phyloP scores from a whole-genome alignment of 148 eudicot genomes.

The Dianthus caryophyllus region DNA sequence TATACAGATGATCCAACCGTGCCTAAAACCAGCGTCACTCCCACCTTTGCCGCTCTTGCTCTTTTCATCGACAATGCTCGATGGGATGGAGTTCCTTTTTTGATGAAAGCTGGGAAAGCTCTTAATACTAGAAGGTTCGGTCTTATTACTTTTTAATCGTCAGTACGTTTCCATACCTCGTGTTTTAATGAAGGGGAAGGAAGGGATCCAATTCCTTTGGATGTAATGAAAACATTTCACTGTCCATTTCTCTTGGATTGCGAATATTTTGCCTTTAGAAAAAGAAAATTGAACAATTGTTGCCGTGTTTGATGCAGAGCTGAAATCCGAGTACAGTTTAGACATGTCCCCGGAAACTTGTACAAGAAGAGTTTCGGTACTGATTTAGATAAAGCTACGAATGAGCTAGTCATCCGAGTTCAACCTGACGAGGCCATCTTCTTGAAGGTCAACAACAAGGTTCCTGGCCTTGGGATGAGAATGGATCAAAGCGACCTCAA shows the following conservation, averaged over 20 bases:
- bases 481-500: conserved; percentile 78
- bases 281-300: not conserved
- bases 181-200: no score
- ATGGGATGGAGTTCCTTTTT: conserved; percentile 97
- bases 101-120: conserved; percentile 90
- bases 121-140: conserved; percentile 53
- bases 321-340: conserved; percentile 82
- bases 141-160: not conserved
- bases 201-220: no score
- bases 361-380: conserved; percentile 51
- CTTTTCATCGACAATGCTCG: conserved; percentile 78
- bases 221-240: no score
- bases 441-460: conserved; percentile 79
- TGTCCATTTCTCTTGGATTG: no score
- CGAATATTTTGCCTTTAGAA: not conserved
- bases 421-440: conserved; percentile 84
- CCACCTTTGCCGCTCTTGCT: conserved; percentile 89
- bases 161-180: not conserved
- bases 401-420: conserved; percentile 81
- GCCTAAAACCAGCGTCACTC: conserved; percentile 57
- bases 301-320: conserved; percentile 47
- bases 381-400: conserved; percentile 61
- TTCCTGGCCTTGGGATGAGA: conserved; percentile 90
- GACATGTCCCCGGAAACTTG: conserved; percentile 87
- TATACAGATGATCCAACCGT: conserved; percentile 77